phyloP scores from a whole-genome alignment of 1,284 basidiomycete genomes.

The Tilletia setariae region DNA sequence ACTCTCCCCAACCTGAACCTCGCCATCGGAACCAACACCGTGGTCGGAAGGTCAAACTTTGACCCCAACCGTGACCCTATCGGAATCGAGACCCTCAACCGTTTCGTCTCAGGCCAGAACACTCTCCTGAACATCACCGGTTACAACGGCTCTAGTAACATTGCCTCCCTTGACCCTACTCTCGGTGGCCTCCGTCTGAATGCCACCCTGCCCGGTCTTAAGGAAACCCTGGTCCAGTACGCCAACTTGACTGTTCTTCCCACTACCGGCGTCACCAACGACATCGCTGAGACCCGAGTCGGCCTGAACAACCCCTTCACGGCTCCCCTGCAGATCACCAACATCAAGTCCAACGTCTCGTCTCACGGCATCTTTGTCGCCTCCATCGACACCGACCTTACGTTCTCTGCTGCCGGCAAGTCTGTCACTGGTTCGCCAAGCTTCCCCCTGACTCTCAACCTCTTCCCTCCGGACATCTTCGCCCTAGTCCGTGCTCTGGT shows the following conservation, averaged over 20 bases:
- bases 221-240: slow-evolving; percentile 62
- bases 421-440: slow-evolving; percentile 64
- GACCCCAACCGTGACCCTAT: slow-evolving; percentile 66
- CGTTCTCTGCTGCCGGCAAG: slow-evolving; percentile 63
- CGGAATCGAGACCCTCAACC: slow-evolving; percentile 66
- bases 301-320: slow-evolving; percentile 69
- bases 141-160: slow-evolving; percentile 64
- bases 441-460: slow-evolving; percentile 67
- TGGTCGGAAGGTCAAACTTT: slow-evolving; percentile 46
- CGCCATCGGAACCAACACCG: slow-evolving; percentile 40
- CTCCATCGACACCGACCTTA: slow-evolving; percentile 63
- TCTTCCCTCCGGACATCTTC: slow-evolving; percentile 70
- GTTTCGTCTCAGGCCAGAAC: slow-evolving; percentile 64
- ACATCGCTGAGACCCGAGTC: slow-evolving; percentile 69
- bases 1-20: slow-evolving; percentile 43
- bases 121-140: slow-evolving; percentile 56
- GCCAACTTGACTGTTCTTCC: slow-evolving; percentile 64
- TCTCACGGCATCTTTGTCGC: slow-evolving; percentile 68
- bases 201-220: slow-evolving; percentile 66
- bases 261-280: slow-evolving; percentile 66
- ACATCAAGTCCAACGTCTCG: slow-evolving; percentile 66
- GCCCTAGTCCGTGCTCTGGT: slow-evolving; percentile 68
- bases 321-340: slow-evolving; percentile 63
- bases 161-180: slow-evolving; percentile 65
- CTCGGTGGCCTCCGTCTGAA: slow-evolving; percentile 66